phyloP scores from a whole-genome alignment of 345 rosid species.

The Populus davidiana region DNA sequence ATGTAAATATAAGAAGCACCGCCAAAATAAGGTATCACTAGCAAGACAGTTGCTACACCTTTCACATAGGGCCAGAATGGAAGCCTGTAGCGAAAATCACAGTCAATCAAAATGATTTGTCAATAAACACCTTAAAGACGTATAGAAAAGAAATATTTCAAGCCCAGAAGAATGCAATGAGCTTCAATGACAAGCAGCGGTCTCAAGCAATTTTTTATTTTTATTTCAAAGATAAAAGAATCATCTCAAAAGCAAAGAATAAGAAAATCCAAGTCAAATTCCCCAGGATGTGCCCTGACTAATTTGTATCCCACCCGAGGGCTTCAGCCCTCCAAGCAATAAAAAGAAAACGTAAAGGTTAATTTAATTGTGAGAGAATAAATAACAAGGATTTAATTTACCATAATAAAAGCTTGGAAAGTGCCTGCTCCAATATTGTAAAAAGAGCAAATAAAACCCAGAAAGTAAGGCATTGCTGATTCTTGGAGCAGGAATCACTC shows the following conservation, averaged over 20 bases:
- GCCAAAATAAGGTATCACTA: constrained; percentile 33
- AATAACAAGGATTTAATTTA: constrained; percentile 12
- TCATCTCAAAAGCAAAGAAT: no score
- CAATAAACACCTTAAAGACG: not conserved
- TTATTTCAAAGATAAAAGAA: no score
- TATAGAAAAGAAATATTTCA: not conserved
- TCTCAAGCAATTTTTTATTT: no score
- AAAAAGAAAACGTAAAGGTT: no score
- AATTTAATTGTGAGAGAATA: not conserved
- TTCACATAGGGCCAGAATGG: constrained; percentile 38
- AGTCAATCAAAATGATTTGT: not conserved
- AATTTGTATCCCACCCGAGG: no score
- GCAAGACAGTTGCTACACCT: constrained; percentile 27
- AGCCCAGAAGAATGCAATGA: not conserved
- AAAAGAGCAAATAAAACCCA: constrained; percentile 36
- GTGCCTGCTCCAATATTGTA: constrained; percentile 21
- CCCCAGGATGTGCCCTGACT: no score
- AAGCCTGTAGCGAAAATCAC: constrained; percentile 22
- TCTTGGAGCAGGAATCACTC: constrained; percentile 19
- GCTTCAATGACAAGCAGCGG: not conserved
- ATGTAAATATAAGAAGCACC: constrained; percentile 35
- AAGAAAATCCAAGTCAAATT: no score
- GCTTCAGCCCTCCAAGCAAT: no score
- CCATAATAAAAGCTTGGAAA: constrained; percentile 23
- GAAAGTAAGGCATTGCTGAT: constrained; percentile 36